Conservation (phyloP, 1,139 yeast genomes). For the Geotrichum fermentans region DNA sequence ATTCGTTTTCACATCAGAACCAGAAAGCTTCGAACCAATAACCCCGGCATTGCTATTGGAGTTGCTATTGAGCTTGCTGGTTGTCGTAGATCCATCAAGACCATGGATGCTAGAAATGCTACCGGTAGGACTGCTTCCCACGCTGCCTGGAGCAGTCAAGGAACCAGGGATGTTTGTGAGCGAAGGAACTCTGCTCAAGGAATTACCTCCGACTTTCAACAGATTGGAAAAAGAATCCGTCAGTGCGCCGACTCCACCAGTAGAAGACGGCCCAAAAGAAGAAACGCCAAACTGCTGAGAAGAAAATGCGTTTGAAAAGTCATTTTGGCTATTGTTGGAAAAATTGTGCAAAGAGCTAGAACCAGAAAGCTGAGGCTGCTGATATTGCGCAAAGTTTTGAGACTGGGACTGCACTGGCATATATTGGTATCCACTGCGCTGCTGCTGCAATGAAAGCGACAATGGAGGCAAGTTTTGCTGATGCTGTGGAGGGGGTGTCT, state of each 20-base stretch:
- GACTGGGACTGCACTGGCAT: constrained; percentile 14
- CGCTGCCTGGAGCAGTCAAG: constrained; percentile 20
- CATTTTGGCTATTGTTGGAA: constrained; percentile 26
- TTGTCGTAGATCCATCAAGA: constrained; percentile 13
- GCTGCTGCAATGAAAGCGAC: constrained; percentile 26
- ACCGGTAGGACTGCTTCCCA: constrained; percentile 22
- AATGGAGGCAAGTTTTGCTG: constrained; percentile 23
- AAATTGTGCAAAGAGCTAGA: constrained; percentile 25
- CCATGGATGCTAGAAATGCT: constrained; percentile 21
- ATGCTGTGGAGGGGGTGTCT: constrained; percentile 31
- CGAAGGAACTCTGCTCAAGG: constrained; percentile 21
- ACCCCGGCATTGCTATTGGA: constrained; percentile 18
- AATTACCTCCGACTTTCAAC: constrained; percentile 27
- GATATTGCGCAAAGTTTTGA: constrained; percentile 10
- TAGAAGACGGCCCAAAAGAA: constrained; percentile 15
- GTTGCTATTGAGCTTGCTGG: constrained; percentile 5
- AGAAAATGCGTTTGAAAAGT: constrained; percentile 12
- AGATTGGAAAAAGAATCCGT: constrained; percentile 29
- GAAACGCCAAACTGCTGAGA: constrained; percentile 18
- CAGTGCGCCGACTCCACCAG: constrained; percentile 22
- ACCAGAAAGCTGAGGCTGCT: constrained; percentile 19
- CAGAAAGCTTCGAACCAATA: constrained; percentile 22
- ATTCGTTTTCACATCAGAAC: constrained; percentile 22
- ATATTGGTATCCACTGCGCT: constrained; percentile 31
- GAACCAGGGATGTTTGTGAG: constrained; percentile 17